phyloP scores from a whole-genome alignment of 371 early-diverging fungal species.

The Thermomucor indicae-seudaticae region DNA sequence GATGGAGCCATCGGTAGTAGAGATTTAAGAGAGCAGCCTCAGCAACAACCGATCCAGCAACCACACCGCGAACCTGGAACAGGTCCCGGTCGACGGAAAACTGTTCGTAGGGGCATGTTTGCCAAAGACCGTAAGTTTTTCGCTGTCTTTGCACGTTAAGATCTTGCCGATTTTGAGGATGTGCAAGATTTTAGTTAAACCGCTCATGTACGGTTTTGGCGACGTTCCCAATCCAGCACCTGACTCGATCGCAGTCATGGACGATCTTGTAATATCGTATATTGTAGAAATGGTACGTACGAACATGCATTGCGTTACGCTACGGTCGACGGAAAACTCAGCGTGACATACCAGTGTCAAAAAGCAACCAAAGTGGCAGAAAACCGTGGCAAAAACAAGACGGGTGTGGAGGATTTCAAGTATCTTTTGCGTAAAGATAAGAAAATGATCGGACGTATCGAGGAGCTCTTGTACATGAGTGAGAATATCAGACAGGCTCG shows the following conservation, averaged over 20 bases:
- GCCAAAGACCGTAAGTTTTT: constrained; percentile 45
- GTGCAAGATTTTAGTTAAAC: constrained; percentile 51
- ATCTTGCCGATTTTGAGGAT: neutral
- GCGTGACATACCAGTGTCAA: constrained; percentile 52
- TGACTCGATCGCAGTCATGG: constrained; percentile 92
- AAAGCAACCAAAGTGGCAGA: constrained; percentile 66
- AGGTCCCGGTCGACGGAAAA: constrained; percentile 48
- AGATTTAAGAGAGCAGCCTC: no score
- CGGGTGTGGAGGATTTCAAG: constrained; percentile 95
- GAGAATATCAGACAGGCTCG: constrained; percentile 93
- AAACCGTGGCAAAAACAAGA: constrained; percentile 71
- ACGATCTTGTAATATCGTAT: constrained; percentile 92
- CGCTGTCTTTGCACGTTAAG: neutral
- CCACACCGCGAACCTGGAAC: constrained; percentile 21
- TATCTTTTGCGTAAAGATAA: constrained; percentile 90
- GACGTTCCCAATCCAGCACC: constrained; percentile 90
- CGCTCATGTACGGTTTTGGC: constrained; percentile 97
- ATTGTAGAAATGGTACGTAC: constrained; percentile 79
- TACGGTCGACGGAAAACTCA: constrained; percentile 22
- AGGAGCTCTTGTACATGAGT: constrained; percentile 91
- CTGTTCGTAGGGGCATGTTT: constrained; percentile 50
- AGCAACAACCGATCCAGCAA: no score
- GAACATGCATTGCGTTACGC: constrained; percentile 1
- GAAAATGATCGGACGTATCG: constrained; percentile 94
- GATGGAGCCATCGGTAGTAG: no score